Base-by-base conservation (phyloP, 2,329 filamentous ascomycete genomes). In the Aspergillus hiratsukae region DNA sequence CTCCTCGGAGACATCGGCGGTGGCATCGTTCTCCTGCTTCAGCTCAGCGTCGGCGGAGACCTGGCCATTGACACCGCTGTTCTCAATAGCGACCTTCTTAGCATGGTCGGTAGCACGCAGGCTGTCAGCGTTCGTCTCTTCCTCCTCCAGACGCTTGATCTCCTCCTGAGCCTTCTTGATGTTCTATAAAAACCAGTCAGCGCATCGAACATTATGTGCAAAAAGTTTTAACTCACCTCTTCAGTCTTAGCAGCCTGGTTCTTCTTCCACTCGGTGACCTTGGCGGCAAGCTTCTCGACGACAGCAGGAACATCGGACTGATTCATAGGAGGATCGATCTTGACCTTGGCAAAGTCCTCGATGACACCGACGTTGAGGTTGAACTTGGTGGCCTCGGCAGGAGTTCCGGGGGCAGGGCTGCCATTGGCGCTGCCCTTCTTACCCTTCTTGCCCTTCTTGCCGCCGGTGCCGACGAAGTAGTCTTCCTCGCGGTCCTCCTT, bases 121-220 rank as follows among this genome's bases (percentile, higher is more conserved):
- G 73, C 76, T 60, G 75, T 76, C 48, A 76, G 76, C 61, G 80
- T 80, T 59, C 62, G 83, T 80, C 55, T 87, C 86, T 72, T 97
- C 93, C 55, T 82, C 78, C 65, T 87, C 84, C 46, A 97, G 84
- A 65, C 87, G 87, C 72, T 92, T 90, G 61, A 99, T 95, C 76
- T 97, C 91, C 76, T 93, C 93, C 81, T 96, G 89, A 59, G 94
- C 94, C 78, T 97, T 96, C 62, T 91, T 90, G 59, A 97, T 88
- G 81, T 99, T 99, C 94, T 97, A 69, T 28, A 78, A 69, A 57
- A 64, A 61, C 2, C 31, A 46, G 19, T 46, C 25, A 10, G 7
- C n/a, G 2, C 46, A 29, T 60, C 52, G 56, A 57, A 29, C 51
- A 45, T 28, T 23, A 4, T 45, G 45, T 4, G 17, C n/a, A 49